These are phyloP conservation scores for Opeltia flavorubescens DNA, from an alignment of 495 filamentous ascomycete species.

Conservation along the genomic window DNA sequence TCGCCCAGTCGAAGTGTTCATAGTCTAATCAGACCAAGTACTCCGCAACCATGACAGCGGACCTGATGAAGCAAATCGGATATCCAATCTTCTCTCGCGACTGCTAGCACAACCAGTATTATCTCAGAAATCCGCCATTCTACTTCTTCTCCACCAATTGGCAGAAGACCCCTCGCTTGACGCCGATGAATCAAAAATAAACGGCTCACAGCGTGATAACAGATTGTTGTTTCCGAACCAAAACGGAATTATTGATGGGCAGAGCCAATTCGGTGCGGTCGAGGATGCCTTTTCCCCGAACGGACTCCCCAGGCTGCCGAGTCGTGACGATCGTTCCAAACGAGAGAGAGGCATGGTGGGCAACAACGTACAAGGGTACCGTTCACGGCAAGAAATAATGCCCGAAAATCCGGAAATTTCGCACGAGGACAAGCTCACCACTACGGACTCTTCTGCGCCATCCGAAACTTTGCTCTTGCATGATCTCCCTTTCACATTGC, in stretches of 20 bases:
- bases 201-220: background rate
- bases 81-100: slow-evolving; percentile 76
- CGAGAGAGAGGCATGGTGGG: background rate
- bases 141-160: slow-evolving; percentile 78
- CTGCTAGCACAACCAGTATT: slow-evolving; percentile 82
- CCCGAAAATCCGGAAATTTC: background rate
- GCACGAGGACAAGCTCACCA: background rate
- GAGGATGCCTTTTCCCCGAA: slow-evolving; percentile 41
- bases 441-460: slow-evolving; percentile 13
- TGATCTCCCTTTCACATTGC: slow-evolving; percentile 86
- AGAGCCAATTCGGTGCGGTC: slow-evolving; percentile 20
- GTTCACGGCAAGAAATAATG: background rate
- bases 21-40: slow-evolving; percentile 30
- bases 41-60: slow-evolving; percentile 51
- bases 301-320: slow-evolving; percentile 32
- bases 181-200: slow-evolving; percentile 7
- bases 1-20: background rate
- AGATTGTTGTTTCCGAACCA: background rate
- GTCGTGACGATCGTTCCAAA: background rate
- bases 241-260: background rate
- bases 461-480: slow-evolving; percentile 65
- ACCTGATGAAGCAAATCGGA: slow-evolving; percentile 73
- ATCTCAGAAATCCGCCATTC: slow-evolving; percentile 89
- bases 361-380: background rate
- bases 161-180: slow-evolving; percentile 36